These are phyloP conservation scores for Cordyceps militaris DNA, from an alignment of 2,329 filamentous ascomycete genomes.

Conservation along the genomic window DNA sequence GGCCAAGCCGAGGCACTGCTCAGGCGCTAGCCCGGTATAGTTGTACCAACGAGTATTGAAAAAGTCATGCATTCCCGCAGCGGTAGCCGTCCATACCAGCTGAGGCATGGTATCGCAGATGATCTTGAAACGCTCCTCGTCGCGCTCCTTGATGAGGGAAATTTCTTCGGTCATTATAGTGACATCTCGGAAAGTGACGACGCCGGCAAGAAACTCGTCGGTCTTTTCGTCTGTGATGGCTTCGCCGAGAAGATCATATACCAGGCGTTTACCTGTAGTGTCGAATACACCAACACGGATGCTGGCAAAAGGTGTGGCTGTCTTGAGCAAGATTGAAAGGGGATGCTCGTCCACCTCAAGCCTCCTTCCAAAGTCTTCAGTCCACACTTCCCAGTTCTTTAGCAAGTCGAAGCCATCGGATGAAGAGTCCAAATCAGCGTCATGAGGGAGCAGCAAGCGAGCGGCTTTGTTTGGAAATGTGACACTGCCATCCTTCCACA, in stretches of 20 bases:
- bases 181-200: constrained; percentile 66
- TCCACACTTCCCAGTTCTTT: constrained; percentile 53
- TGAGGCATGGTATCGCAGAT: constrained; percentile 70
- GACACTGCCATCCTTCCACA: constrained; percentile 75
- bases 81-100: constrained; percentile 65
- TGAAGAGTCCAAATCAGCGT: constrained; percentile 32
- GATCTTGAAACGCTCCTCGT: constrained; percentile 66
- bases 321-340: constrained; percentile 56
- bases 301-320: constrained; percentile 51
- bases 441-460: constrained; percentile 40
- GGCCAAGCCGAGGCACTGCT: constrained; percentile 54
- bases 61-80: constrained; percentile 63
- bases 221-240: constrained; percentile 58
- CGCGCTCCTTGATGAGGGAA: constrained; percentile 59
- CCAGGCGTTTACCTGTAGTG: constrained; percentile 40
- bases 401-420: constrained; percentile 51
- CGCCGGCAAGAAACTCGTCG: constrained; percentile 65
- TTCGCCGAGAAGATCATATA: constrained; percentile 62
- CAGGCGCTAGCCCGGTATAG: constrained; percentile 62
- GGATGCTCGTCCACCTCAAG: constrained; percentile 57
- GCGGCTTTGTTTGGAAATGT: constrained; percentile 66
- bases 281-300: constrained; percentile 58
- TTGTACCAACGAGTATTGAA: constrained; percentile 72
- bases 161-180: constrained; percentile 65
- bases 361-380: constrained; percentile 55